Evolutionary conservation across 1,284 basidiomycete species (phyloP), one percentile per base, ranked within the genome.

Genomic region (Ganoderma sinense): DNA sequence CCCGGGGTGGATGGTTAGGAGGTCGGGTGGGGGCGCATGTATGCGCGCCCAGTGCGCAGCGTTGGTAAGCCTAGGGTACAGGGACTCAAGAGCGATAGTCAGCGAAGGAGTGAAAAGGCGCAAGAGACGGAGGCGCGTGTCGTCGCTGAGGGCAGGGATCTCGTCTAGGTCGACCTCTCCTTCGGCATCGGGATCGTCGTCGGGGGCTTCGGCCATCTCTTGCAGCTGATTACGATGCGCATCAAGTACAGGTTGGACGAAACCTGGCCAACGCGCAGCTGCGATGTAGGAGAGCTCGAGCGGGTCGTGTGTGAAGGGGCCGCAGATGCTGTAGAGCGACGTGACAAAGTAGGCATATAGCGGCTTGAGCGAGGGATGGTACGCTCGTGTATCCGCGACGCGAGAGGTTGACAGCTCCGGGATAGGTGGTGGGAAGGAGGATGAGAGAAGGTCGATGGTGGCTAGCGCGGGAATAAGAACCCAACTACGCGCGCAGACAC

Each of bases 201-300:
- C 62, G 61, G 41, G 53, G 31, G 45, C 39, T 3, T 60, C 55
- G 1, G 53, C 55, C 3, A 56, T 51, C 16, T 64, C 13, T 70
- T 55, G 33, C 13, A 53, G 48, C 10, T 31, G 75, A 13, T 73
- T 74, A 23, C 73, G 76, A 71, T 90, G 83, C 41, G 87, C 87
- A 66, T 89, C 88, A 2, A 93, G 77, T 6, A 94, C 75, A 0
- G 92, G 92, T 65, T 89, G 84, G 1, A 91, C 86, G 75, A 93
- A 94, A 0, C 88, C 89, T 0, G 93, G 94, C 94, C 95, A 97
- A 14, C 92, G 86, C 6, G 94, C 91, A 0, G 88, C 86, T 1
- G 92, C 89, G 48, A 96, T 87, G 76, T 95, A 95, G 53, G 88
- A 86, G 0, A 96, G 84, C 77, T 96, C 94, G 59, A 86, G 77